These are phyloP conservation scores for Annulohypoxylon moriforme DNA, from an alignment of 495 filamentous ascomycete species.

Conservation along the genomic window DNA sequence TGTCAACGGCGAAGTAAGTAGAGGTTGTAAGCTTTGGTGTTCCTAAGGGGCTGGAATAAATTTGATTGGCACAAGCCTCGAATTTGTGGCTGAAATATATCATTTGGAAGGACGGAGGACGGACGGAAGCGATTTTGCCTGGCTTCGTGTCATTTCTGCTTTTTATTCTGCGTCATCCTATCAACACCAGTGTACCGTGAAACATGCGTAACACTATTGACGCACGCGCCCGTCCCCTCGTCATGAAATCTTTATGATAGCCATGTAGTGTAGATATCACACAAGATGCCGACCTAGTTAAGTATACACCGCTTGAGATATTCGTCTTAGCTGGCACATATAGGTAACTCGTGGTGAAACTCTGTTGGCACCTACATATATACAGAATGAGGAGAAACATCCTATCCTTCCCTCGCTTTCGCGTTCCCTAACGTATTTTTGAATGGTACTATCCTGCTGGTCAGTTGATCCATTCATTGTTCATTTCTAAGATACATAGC, in stretches of 20 bases:
- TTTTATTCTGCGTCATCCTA: conserved; percentile 7
- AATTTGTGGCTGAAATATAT: too few relatives aligned
- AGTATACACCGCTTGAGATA: conserved; percentile 2
- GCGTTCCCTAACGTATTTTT: neutral
- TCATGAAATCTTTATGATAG: neutral
- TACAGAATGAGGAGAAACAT: neutral
- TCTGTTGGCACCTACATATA: neutral
- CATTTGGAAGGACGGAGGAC: too few relatives aligned
- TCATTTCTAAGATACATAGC: neutral
- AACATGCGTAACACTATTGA: conserved; percentile 18
- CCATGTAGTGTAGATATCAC: neutral
- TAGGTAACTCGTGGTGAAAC: neutral
- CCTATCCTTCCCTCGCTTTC: too few relatives aligned
- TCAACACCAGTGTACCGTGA: neutral
- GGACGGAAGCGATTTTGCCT: too few relatives aligned
- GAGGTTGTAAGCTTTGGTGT: too few relatives aligned
- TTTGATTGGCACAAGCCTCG: too few relatives aligned
- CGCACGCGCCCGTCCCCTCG: neutral
- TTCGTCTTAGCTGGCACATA: neutral
- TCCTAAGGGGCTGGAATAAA: too few relatives aligned
- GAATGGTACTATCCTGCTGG: neutral
- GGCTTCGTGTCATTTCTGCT: conserved; percentile 1
- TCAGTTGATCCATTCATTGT: neutral
- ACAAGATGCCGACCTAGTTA: too few relatives aligned
- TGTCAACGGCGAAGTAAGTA: too few relatives aligned